phyloP scores from a whole-genome alignment of 139 green algal genomes.

The Trebouxia sp. region DNA sequence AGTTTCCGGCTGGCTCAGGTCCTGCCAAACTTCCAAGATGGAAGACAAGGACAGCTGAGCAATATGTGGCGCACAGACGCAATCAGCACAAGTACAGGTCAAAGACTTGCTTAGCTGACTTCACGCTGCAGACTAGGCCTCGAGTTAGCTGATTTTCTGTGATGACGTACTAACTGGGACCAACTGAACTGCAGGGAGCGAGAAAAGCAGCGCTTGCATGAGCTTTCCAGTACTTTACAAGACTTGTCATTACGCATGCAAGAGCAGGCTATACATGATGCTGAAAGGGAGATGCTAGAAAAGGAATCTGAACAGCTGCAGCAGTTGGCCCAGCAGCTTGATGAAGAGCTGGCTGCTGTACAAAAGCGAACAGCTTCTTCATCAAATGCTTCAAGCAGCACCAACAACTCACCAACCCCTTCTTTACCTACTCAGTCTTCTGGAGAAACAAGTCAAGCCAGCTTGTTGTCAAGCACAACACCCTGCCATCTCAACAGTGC shows the following conservation, averaged over 20 bases:
- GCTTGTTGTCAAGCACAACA: not conserved
- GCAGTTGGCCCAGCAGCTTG: not conserved
- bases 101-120: too few relatives aligned
- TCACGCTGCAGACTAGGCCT: too few relatives aligned
- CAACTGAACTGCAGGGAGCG: constrained; percentile 7
- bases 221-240: constrained; percentile 10
- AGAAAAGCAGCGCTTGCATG: not conserved
- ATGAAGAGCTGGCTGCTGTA: not conserved
- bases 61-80: constrained; percentile 16
- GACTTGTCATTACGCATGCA: not conserved
- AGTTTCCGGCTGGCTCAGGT: not conserved
- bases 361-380: not conserved
- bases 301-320: not conserved
- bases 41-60: constrained; percentile 11
- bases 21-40: constrained; percentile 19
- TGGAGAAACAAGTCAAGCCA: not conserved
- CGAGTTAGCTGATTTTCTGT: too few relatives aligned
- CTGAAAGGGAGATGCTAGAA: constrained; percentile 1
- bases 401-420: not conserved
- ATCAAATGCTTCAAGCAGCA: not conserved
- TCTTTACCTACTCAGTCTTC: not conserved
- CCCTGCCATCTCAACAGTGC: not conserved
- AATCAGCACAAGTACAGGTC: constrained; percentile 17
- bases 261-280: constrained; percentile 18
- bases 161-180: too few relatives aligned